Conservation (phyloP, 306 rosid genomes). For the Cucurbita pepo region DNA sequence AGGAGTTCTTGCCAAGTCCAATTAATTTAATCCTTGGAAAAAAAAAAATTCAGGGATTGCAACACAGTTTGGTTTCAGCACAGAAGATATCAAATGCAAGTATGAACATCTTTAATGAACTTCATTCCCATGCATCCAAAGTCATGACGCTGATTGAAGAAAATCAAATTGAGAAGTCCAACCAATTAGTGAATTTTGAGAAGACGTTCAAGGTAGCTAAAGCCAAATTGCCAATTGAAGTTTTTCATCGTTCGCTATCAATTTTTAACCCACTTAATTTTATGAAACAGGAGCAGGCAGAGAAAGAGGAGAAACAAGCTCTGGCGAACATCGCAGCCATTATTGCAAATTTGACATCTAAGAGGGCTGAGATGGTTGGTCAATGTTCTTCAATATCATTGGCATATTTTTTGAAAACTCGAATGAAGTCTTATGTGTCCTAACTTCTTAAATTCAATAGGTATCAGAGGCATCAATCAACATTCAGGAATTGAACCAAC, state of each 20-base stretch:
- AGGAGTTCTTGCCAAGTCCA: neutral
- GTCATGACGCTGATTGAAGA: slow-evolving; percentile 44
- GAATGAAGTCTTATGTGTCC: neutral
- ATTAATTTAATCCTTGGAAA: neutral
- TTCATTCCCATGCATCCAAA: slow-evolving; percentile 37
- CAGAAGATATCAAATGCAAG: slow-evolving; percentile 52
- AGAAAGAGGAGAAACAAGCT: slow-evolving; percentile 54
- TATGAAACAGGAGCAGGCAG: slow-evolving; percentile 55
- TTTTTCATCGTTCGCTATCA: neutral
- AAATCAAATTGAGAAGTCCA: slow-evolving; percentile 34
- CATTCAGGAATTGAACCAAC: slow-evolving; percentile 29
- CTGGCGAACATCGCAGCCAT: slow-evolving; percentile 47
- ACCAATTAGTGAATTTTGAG: slow-evolving; percentile 49
- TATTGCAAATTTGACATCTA: slow-evolving; percentile 46
- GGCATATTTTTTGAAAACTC: too few relatives aligned
- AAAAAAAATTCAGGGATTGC: slow-evolving; percentile 39
- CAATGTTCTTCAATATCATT: neutral
- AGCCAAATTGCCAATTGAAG: neutral
- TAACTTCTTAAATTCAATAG: slow-evolving; percentile 26
- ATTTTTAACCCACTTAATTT: neutral
- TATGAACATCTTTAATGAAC: slow-evolving; percentile 37
- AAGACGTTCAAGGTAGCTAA: slow-evolving; percentile 59
- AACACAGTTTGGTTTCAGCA: slow-evolving; percentile 42
- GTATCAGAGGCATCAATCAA: slow-evolving; percentile 57
- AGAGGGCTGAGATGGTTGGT: slow-evolving; percentile 44